These are phyloP conservation scores for Apiospora arundinis DNA, from an alignment of 2,329 filamentous ascomycete genomes.

Conservation along the genomic window DNA sequence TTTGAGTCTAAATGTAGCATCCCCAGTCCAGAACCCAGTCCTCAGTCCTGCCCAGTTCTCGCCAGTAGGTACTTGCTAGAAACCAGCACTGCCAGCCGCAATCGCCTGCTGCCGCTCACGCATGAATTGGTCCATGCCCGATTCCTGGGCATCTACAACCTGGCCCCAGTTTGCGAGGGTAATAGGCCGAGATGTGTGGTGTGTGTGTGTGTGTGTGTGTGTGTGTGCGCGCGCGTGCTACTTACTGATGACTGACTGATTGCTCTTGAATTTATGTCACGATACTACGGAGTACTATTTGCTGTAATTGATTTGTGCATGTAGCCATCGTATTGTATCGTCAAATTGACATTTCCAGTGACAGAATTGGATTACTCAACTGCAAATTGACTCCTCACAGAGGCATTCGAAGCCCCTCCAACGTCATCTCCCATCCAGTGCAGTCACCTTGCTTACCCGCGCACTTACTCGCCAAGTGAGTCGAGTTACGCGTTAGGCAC, in stretches of 20 bases:
- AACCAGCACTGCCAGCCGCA: background rate
- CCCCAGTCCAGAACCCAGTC: background rate
- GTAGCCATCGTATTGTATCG: background rate
- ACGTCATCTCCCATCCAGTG: background rate
- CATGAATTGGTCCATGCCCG: conserved; percentile 6
- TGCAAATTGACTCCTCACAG: background rate
- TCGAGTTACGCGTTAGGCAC: background rate
- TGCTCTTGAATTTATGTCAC: background rate
- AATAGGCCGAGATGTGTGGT: conserved; percentile 1
- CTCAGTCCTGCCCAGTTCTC: too few relatives aligned
- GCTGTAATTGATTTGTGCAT: background rate
- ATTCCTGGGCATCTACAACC: conserved; percentile 1
- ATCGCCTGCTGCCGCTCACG: background rate
- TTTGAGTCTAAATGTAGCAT: conserved; percentile 12
- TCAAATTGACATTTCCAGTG: background rate
- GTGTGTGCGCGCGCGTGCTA: background rate
- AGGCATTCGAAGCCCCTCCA: background rate
- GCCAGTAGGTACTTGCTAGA: too few relatives aligned
- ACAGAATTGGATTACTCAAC: background rate
- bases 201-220: background rate
- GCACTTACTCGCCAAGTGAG: conserved; percentile 8
- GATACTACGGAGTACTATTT: background rate
- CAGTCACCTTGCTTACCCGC: background rate
- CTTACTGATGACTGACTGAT: background rate
- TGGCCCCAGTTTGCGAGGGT: background rate